Base-by-base conservation (phyloP, 306 rosid genomes). In the Casuarina glauca region DNA sequence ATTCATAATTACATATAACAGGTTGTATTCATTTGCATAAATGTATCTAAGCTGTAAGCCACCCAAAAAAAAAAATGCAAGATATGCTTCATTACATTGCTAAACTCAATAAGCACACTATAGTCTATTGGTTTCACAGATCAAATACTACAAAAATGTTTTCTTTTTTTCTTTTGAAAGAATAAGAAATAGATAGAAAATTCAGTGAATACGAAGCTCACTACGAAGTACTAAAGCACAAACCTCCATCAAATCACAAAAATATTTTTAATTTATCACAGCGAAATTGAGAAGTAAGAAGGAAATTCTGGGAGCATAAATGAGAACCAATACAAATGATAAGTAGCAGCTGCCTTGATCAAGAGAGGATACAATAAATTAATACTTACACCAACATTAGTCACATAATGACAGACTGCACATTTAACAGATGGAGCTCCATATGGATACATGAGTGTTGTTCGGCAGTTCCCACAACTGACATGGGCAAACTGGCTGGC, bases 351-450 rank as follows among this genome's bases (percentile, higher is more conserved):
- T 38, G 45, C 35, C 50, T 57, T 54, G 51, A 36, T 52, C 52
- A 36, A 53, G 50, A 80, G 61, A 42, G 11, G 67, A 77, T 51
- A 12, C 67, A 12, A 12, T 72, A 11, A 66, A 57, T 51, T 63
- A 26, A 58, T 82, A 91, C 99, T 93, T 86, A 96, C 99, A 78
- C 82, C 84, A 80, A 84, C 88, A 64, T 87, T 89, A 54, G 99
- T 96, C 68, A 96, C 86, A 84, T 81, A 93, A 48, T 96, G 99
- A 84, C 99, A 96, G 72, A 96, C 79, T 68, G 98, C 99, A 79
- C 99, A 96, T 82, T 96, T 96, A 82, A 96, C 98, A 43, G 99
- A 96, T 39, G 99, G 96, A 80, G 99, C 98, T 72, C 99, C 99
- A 79, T 81, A 87, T 0, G 99, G 97, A 85, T 91, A 96, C 94